phyloP scores from a whole-genome alignment of 176 grass and related monocot genomes.

The Zea luxurians region DNA sequence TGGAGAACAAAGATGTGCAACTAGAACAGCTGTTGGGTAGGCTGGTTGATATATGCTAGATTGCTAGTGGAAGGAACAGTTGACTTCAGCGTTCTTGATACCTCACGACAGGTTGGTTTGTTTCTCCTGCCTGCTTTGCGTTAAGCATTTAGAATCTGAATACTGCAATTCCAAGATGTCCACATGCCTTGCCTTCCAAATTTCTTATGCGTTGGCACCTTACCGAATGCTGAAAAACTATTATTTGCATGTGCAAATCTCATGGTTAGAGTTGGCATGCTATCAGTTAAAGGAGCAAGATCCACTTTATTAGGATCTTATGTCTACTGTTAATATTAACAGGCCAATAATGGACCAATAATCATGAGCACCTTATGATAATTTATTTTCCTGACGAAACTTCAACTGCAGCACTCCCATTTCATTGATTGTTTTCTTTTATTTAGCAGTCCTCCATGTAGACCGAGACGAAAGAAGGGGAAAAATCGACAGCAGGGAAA shows the following conservation, averaged over 20 bases:
- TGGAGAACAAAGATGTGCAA: not conserved
- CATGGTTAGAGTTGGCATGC: not conserved
- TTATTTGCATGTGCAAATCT: not conserved
- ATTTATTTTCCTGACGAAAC: not conserved
- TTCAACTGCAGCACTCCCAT: not conserved
- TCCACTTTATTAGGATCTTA: conserved; percentile 29
- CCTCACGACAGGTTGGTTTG: not conserved
- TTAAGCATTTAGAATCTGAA: not conserved
- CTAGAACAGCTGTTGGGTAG: not conserved
- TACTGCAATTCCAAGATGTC: conserved; percentile 15
- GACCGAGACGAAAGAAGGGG: not conserved
- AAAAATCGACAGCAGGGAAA: conserved; percentile 20
- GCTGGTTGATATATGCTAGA: not conserved
- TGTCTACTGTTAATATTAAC: not conserved
- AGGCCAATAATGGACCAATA: not conserved
- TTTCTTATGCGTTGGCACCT: not conserved
- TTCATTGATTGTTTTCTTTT: not conserved
- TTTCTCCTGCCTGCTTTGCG: not conserved
- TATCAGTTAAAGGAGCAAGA: conserved; percentile 27
- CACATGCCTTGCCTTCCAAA: not conserved
- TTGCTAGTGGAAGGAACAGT: not conserved
- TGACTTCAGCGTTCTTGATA: not conserved
- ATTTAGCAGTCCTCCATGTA: too few relatives aligned
- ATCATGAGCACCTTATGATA: not conserved
- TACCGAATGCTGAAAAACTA: conserved; percentile 25